Percentiles rank a stretch among this genome's conserved stretches.
Evolutionary conservation across 352 stramenopile species (phyloP).

Genomic region (Globisporangium rhizosaccharum): DNA sequence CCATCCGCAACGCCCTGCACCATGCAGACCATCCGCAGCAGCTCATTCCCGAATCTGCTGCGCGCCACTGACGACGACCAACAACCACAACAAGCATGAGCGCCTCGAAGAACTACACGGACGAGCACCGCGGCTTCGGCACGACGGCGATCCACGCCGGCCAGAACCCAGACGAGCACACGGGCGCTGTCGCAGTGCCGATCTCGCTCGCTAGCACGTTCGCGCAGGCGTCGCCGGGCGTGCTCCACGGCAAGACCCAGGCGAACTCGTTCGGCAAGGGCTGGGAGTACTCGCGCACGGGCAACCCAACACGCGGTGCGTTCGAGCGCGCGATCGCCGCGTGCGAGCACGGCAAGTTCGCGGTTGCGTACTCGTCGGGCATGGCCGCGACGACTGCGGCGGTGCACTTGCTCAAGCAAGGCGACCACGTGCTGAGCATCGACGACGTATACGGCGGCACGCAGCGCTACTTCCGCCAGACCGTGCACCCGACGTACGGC

Average conservation of each 20-base stretch:
- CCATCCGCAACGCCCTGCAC: too few relatives aligned
- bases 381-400: conserved; percentile 87
- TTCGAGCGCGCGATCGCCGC: conserved; percentile 91
- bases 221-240: conserved; percentile 62
- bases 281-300: conserved; percentile 93
- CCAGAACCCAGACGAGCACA: conserved; percentile 71
- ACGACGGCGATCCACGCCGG: conserved; percentile 82
- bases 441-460: conserved; percentile 95
- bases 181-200: conserved; percentile 78
- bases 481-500: conserved; percentile 85
- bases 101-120: conserved; percentile 47
- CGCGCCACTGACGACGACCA: too few relatives aligned
- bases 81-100: conserved; percentile 25
- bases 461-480: conserved; percentile 92
- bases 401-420: conserved; percentile 86
- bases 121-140: conserved; percentile 80
- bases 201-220: conserved; percentile 93
- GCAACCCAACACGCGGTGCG: conserved; percentile 94
- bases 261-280: conserved; percentile 93
- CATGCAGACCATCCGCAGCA: too few relatives aligned
- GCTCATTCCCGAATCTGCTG: conserved; percentile 13
- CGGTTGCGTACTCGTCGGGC: conserved; percentile 87
- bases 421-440: conserved; percentile 94
- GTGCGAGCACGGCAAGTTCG: conserved; percentile 89
- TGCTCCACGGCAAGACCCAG: conserved; percentile 71